Conservation (phyloP, 306 rosid genomes). For the Datisca glomerata region DNA sequence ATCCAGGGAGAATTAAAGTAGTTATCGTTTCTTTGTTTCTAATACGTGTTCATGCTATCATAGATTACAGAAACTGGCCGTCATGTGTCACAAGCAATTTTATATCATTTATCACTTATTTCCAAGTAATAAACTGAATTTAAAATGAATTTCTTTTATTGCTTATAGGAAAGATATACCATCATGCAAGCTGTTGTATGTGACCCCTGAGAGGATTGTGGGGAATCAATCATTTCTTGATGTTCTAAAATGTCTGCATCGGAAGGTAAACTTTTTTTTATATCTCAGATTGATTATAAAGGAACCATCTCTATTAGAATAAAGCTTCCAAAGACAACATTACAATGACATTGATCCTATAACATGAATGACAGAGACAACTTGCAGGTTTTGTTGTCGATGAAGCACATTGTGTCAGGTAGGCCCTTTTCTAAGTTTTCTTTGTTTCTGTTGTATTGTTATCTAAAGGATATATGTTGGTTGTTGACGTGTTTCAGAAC, state of each 20-base stretch:
- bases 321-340: constrained; percentile 10
- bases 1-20: neutral
- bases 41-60: neutral
- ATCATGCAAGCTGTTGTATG: constrained; percentile 92
- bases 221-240: constrained; percentile 60
- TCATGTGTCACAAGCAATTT: constrained; percentile 2
- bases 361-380: constrained; percentile 57
- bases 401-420: constrained; percentile 99
- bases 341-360: constrained; percentile 17
- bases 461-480: too few species aligned
- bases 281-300: constrained; percentile 10
- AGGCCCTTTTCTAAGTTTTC: constrained; percentile 20
- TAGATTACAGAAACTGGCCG: constrained; percentile 1
- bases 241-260: constrained; percentile 55
- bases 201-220: constrained; percentile 94
- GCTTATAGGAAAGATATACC: constrained; percentile 76
- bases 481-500: too few species aligned
- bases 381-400: constrained; percentile 86
- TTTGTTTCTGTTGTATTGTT: too few species aligned
- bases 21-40: too few species aligned
- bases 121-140: neutral
- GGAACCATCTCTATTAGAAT: constrained; percentile 4
- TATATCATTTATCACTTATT: neutral
- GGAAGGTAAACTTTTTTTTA: constrained; percentile 41
- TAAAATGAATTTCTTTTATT: constrained; percentile 10